Evolutionary conservation across 225 moss, liverwort and hornwort species (phyloP).

Genomic region (Bryoerythrophyllum caledonicum): DNA sequence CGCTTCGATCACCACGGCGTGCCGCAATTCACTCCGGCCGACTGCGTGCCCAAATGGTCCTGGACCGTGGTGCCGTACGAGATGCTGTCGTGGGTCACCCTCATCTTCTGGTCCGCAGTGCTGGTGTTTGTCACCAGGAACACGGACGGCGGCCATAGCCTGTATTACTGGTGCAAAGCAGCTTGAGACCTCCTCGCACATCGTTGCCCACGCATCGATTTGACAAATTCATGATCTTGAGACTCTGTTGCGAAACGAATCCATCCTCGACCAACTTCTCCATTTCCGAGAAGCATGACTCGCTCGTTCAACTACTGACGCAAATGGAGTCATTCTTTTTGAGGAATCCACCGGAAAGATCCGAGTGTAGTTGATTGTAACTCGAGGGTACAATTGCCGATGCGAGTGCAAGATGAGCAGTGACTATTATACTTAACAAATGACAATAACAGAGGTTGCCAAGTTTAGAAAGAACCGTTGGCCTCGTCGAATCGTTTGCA

Average conservation of each 20-base stretch:
- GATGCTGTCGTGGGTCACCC: background rate
- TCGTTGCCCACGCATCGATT: too few species aligned
- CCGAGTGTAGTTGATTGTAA: too few species aligned
- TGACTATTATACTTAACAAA: background rate
- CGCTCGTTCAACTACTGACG: too few species aligned
- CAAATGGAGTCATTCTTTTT: too few species aligned
- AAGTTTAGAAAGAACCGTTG: constrained; percentile 27
- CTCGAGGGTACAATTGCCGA: too few species aligned
- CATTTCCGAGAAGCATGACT: too few species aligned
- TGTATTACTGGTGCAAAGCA: background rate
- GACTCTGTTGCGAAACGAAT: too few species aligned
- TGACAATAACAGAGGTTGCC: background rate
- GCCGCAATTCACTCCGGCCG: background rate
- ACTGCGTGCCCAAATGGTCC: constrained; percentile 5
- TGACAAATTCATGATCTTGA: too few species aligned
- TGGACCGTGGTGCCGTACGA: constrained; percentile 11
- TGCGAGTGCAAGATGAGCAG: background rate
- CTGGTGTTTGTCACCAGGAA: background rate
- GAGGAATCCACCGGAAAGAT: too few species aligned
- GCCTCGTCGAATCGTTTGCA: background rate
- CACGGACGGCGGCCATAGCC: background rate
- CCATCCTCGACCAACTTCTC: too few species aligned
- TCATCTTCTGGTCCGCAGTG: background rate
- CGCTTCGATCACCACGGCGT: background rate
- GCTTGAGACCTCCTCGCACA: background rate